phyloP scores from a whole-genome alignment of 1,284 basidiomycete species.

The Sutorius eximius region DNA sequence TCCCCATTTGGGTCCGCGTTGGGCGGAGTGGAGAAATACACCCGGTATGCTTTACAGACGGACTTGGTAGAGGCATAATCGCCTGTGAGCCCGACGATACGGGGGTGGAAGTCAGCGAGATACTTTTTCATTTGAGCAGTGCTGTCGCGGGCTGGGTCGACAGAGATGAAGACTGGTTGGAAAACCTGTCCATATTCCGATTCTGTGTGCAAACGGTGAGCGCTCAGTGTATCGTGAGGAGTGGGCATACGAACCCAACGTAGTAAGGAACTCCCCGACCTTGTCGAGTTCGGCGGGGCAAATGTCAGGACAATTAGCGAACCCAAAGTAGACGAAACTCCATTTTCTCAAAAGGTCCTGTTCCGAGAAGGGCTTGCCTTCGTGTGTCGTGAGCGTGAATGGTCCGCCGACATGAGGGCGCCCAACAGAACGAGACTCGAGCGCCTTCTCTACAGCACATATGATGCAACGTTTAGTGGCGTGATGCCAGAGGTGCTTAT shows the following conservation, averaged over 20 bases:
- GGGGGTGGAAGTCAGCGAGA: constrained; percentile 86
- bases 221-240: not conserved
- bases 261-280: constrained; percentile 80
- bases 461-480: not conserved
- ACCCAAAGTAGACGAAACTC: constrained; percentile 94
- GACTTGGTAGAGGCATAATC: constrained; percentile 84
- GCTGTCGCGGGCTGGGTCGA: constrained; percentile 93
- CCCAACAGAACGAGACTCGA: constrained; percentile 56
- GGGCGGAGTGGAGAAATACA: constrained; percentile 98
- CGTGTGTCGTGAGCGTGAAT: constrained; percentile 74
- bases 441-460: constrained; percentile 58
- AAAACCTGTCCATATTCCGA: constrained; percentile 63
- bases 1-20: constrained; percentile 84
- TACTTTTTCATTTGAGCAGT: constrained; percentile 60
- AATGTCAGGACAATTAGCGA: constrained; percentile 98
- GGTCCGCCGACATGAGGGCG: constrained; percentile 88
- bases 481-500: not conserved
- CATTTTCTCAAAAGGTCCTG: constrained; percentile 83
- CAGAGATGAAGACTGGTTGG: constrained; percentile 91
- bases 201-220: constrained; percentile 45
- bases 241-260: constrained; percentile 56
- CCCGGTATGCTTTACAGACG: constrained; percentile 92
- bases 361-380: constrained; percentile 76
- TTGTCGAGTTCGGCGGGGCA: constrained; percentile 99
- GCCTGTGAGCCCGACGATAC: constrained; percentile 87